phyloP scores from a whole-genome alignment of 1,284 basidiomycete genomes.

The Cryptococcus amylolentus region DNA sequence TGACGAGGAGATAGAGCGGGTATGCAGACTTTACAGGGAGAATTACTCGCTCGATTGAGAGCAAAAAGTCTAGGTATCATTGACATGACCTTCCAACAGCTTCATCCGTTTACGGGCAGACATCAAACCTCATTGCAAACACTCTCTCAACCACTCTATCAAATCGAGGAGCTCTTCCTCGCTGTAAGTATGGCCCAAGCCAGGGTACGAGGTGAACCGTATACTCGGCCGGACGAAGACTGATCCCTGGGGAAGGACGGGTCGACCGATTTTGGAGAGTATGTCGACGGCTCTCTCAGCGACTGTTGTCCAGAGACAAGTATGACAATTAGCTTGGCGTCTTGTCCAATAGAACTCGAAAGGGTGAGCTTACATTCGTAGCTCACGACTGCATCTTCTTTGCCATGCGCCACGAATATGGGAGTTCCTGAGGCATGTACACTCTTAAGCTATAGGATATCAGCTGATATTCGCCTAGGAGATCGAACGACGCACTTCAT shows the following conservation, averaged over 20 bases:
- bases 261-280: constrained; percentile 59
- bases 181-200: constrained; percentile 61
- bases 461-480: too few relatives aligned
- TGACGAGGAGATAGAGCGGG: too few relatives aligned
- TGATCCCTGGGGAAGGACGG: constrained; percentile 25
- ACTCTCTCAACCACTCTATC: constrained; percentile 34
- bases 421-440: constrained; percentile 56
- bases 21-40: too few relatives aligned
- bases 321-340: too few relatives aligned
- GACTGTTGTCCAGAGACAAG: constrained; percentile 21
- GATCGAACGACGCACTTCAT: constrained; percentile 54
- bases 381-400: constrained; percentile 66
- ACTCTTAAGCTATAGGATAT: constrained; percentile 16
- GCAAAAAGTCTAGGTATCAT: too few relatives aligned
- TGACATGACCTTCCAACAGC: too few relatives aligned
- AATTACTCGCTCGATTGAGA: too few relatives aligned
- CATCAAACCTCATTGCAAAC: too few relatives aligned
- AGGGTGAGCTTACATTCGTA: constrained; percentile 42
- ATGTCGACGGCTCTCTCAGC: constrained; percentile 58
- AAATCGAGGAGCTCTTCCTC: constrained; percentile 64
- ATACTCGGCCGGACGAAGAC: constrained; percentile 50
- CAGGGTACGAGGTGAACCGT: constrained; percentile 44
- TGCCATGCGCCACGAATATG: constrained; percentile 84
- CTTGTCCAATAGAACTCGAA: background rate
- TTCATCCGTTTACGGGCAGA: too few relatives aligned